A percentile compares a stretch with the other conserved stretches of the same genome.
Conservation (phyloP, 176 grass and related monocot genomes). For the Leersia perrieri region DNA sequence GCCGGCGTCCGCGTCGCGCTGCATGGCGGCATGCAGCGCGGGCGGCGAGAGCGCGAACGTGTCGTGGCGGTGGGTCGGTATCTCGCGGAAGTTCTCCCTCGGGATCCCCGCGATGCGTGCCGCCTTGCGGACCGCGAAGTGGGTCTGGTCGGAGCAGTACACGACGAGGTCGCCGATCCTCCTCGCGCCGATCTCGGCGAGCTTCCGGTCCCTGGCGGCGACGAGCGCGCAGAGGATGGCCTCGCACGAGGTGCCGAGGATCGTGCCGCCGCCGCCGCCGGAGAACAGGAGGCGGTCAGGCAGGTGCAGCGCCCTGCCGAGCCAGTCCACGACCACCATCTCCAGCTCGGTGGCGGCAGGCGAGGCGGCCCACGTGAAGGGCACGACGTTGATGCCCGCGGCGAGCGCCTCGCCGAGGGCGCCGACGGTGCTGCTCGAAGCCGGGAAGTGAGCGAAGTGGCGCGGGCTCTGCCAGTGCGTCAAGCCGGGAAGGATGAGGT, state of each 20-base stretch:
- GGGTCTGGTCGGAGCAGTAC: conserved; percentile 73
- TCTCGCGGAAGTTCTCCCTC: conserved; percentile 39
- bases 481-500: conserved; percentile 29
- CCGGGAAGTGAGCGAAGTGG: conserved; percentile 36
- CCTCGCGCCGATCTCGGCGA: conserved; percentile 26
- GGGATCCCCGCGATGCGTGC: conserved; percentile 48
- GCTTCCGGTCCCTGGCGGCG: conserved; percentile 44
- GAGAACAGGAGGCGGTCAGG: conserved; percentile 36
- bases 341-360: conserved; percentile 65
- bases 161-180: conserved; percentile 44
- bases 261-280: conserved; percentile 53
- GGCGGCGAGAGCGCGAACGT: conserved; percentile 42
- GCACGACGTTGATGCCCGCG: conserved; percentile 35
- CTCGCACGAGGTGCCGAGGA: conserved; percentile 59
- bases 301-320: conserved; percentile 46
- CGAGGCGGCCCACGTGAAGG: conserved; percentile 55
- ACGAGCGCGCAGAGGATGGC: conserved; percentile 51
- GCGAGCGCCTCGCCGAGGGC: conserved; percentile 34
- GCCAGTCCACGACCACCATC: conserved; percentile 54
- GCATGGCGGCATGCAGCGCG: conserved; percentile 19
- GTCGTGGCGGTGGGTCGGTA: conserved; percentile 25
- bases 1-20: conserved; percentile 41
- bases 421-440: conserved; percentile 11
- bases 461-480: conserved; percentile 50
- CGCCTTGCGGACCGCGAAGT: conserved; percentile 52